Evolutionary conservation across 2,329 filamentous ascomycete species (phyloP), one percentile per base, ranked within the genome.

Genomic region (Salinomyces thailandicus): DNA sequence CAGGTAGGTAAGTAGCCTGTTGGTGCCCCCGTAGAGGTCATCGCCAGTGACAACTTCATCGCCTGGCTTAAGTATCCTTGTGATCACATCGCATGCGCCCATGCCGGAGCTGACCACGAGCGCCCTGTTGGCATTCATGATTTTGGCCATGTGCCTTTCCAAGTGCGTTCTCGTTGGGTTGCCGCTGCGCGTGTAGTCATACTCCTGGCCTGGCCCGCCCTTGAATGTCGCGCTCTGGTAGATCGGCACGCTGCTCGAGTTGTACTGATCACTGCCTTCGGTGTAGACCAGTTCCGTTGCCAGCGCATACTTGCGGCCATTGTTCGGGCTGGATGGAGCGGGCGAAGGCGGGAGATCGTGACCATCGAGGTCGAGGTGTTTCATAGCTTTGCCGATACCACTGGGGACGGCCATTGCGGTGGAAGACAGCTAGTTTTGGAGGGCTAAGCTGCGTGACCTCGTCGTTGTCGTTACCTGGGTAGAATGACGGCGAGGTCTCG

Each of bases 151-250:
- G 62, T 98, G 91, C 41, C 89, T 79, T 68, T 98, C 91, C 45
- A 98, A 76, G 57, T 98, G 91, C 20, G 89, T 93, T 47, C 91
- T 77, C 40, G 91, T 98, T 13, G 91, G 91, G 60, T 98, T 98
- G 38, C 91, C 91, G 22, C 87, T 96, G 43, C 93, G 84, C 42
- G 91, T 96, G 68, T 98, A 98, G 68, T 98, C 91, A 63, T 96
- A 98, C 62, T 96, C 87, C 55, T 75, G 69, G 49, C 77, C 82
- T 42, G 85, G 85, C 8, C 55, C 56, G 22, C 96, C 91, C 67
- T 98, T 98, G 71, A 98, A 98, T 24, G 91, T 98, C 33, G 91
- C 93, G 33, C 85, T 93, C 73, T 80, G 91, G 63, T 98, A 98
- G 57, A 98, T 96, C 36, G 91, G 91, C 52, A 93, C 81, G 62